A percentile compares a stretch with the other conserved stretches of the same genome.
Conservation (phyloP, 2,329 filamentous ascomycete genomes). For the Tolypocladium paradoxum region DNA sequence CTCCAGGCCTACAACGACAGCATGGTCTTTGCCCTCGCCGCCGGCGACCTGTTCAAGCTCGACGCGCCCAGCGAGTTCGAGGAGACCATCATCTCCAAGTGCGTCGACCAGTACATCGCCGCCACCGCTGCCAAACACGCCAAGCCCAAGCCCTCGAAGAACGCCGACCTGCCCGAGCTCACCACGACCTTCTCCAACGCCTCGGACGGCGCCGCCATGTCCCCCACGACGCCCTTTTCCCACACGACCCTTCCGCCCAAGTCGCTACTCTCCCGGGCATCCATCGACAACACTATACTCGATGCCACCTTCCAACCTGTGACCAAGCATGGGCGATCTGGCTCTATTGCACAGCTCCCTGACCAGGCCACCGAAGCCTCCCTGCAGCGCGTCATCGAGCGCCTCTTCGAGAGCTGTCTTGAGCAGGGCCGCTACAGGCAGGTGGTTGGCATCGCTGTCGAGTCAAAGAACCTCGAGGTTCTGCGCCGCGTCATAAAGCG, state of each 20-base stretch:
- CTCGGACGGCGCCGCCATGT: slow-evolving; percentile 61
- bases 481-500: slow-evolving; percentile 78
- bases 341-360: slow-evolving; percentile 53
- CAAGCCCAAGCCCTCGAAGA: slow-evolving; percentile 30
- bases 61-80: slow-evolving; percentile 90
- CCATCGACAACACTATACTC: slow-evolving; percentile 53
- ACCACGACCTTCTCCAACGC: slow-evolving; percentile 68
- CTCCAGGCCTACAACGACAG: slow-evolving; percentile 98
- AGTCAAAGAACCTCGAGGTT: slow-evolving; percentile 84
- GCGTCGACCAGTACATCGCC: slow-evolving; percentile 93
- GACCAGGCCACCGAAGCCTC: slow-evolving; percentile 66
- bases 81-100: slow-evolving; percentile 98
- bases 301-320: slow-evolving; percentile 45
- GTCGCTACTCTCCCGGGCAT: slow-evolving; percentile 79
- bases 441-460: slow-evolving; percentile 92
- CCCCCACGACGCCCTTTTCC: slow-evolving; percentile 89
- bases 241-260: slow-evolving; percentile 89
- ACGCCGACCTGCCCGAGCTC: slow-evolving; percentile 51
- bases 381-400: slow-evolving; percentile 73
- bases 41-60: slow-evolving; percentile 89
- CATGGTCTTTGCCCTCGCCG: slow-evolving; percentile 94
- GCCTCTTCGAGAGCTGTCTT: slow-evolving; percentile 85
- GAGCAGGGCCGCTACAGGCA: slow-evolving; percentile 81
- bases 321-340: slow-evolving; percentile 41
- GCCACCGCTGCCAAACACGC: slow-evolving; percentile 46